A percentile compares a stretch with the other conserved stretches of the same genome.
Conservation (phyloP, 768 basidiomycete genomes). For the Boletus tomentosulus region DNA sequence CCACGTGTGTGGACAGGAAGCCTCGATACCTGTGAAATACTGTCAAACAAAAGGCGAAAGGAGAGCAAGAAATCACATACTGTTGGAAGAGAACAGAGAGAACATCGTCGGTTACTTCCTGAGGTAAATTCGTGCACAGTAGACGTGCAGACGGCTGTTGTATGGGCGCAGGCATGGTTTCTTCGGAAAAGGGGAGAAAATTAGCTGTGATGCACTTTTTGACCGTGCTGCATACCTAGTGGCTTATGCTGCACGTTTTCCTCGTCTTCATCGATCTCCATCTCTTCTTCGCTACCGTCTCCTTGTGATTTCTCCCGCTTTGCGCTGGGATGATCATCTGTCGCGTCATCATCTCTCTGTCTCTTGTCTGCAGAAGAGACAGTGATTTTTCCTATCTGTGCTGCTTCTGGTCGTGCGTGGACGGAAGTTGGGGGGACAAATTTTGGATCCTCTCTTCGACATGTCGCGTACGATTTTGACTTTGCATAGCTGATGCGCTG, state of each 20-base stretch:
- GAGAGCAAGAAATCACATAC: conserved; percentile 46
- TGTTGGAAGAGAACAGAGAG: conserved; percentile 88
- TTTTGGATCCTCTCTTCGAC: conserved; percentile 71
- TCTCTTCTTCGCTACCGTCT: conserved; percentile 71
- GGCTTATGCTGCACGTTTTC: conserved; percentile 44
- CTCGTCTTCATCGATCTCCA: conserved; percentile 93
- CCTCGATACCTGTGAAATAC: conserved; percentile 67
- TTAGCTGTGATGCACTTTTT: conserved; percentile 5
- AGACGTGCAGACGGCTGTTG: conserved; percentile 60
- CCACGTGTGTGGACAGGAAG: conserved; percentile 67
- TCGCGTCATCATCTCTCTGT: conserved; percentile 57
- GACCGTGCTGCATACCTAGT: conserved; percentile 43
- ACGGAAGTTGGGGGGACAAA: conserved; percentile 71
- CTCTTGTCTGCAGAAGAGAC: conserved; percentile 52
- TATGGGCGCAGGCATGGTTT: conserved; percentile 42
- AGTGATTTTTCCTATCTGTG: conserved; percentile 37
- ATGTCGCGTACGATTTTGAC: conserved; percentile 81
- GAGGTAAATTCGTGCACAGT: conserved; percentile 81
- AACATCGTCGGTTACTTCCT: conserved; percentile 85
- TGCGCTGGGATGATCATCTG: conserved; percentile 47
- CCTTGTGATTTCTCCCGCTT: conserved; percentile 71
- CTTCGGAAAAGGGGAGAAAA: conserved; percentile 21
- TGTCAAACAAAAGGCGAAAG: not conserved
- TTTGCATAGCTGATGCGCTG: conserved; percentile 93
- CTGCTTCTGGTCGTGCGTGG: conserved; percentile 48